Base-by-base conservation (phyloP, 2,329 filamentous ascomycete genomes). In the Leptographium radiaticola region DNA sequence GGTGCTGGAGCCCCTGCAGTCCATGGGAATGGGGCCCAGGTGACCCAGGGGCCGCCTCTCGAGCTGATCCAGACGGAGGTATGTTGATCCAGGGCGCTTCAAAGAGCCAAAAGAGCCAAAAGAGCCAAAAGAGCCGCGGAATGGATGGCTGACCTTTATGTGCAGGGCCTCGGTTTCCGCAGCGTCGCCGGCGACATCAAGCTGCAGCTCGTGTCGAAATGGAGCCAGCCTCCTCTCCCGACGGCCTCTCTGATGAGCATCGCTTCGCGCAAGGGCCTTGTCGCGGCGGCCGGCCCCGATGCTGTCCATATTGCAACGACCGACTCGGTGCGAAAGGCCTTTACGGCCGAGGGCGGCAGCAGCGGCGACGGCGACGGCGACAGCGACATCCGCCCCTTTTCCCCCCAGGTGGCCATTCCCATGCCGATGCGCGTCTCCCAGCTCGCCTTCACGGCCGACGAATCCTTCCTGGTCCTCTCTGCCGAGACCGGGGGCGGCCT, bases 361-460 rank as follows among this genome's bases (percentile, higher is more conserved):
- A 71, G 75, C 44, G 16, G 12, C 36, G 20, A 40, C 39, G 77
- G 80, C 58, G 70, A 75, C 55, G 47, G 49, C 34, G 82, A 84
- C 57, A 76, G 75, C 56, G 81, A 90, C 58, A 71, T 85, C 53
- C 81, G 85, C 58, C 65, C 75, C 13, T 94, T 94, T 62, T 72
- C 81, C 56, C 86, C 90, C 4, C 81, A 91, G 65, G 72, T 87
- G 51, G 84, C 76, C 56, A 77, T 97, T 8, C 73, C 82, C 2
- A 76, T 94, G 62, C 80, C 86, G 11, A 77, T 82, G 63, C 83
- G 86, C 61, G 79, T 95, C 53, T 94, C 89, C 12, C 93, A 98
- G 66, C 75, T 98, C 20, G 83, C 84, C 16, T 98, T 98, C 66
- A 91, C 89, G 0, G 80, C 87, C n/a, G 87, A 94, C 62, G 94